Percentiles rank a stretch among this genome's conserved stretches.
phyloP scores from a whole-genome alignment of 805 yeast species.

The Clavispora asparagi region DNA sequence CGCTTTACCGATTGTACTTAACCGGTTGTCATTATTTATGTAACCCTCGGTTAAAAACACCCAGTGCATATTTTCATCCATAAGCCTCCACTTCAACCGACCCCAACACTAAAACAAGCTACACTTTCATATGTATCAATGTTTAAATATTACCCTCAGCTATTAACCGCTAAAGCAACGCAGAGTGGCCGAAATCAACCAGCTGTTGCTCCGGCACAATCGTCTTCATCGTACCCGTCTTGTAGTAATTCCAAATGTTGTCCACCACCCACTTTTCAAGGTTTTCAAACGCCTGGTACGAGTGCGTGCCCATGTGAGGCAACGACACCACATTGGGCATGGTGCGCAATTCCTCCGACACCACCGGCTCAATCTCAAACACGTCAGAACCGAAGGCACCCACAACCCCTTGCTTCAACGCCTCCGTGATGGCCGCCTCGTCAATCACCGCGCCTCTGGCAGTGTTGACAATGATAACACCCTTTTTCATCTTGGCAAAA shows the following conservation, averaged over 20 bases:
- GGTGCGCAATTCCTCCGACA: slow-evolving; percentile 54
- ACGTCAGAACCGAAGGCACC: slow-evolving; percentile 72
- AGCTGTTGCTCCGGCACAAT: slow-evolving; percentile 74
- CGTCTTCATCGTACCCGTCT: slow-evolving; percentile 63
- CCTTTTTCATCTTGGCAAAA: slow-evolving; percentile 68
- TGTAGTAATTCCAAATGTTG: slow-evolving; percentile 56
- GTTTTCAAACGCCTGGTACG: slow-evolving; percentile 64
- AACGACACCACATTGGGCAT: slow-evolving; percentile 68
- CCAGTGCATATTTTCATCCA: too few species aligned
- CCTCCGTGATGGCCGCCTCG: slow-evolving; percentile 52
- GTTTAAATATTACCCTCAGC: too few species aligned
- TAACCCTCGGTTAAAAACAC: too few species aligned
- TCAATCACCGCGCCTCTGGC: slow-evolving; percentile 85
- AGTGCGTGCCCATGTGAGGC: slow-evolving; percentile 88
- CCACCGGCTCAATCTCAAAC: slow-evolving; percentile 69
- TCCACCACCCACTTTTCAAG: slow-evolving; percentile 79
- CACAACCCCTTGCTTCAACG: slow-evolving; percentile 58
- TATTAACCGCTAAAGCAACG: slow-evolving; percentile 3
- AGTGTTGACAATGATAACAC: slow-evolving; percentile 74
- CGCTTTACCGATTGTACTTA: too few species aligned
- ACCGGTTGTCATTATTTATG: too few species aligned
- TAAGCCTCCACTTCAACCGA: too few species aligned
- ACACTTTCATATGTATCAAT: too few species aligned
- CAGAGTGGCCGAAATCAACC: slow-evolving; percentile 20
- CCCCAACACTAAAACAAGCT: too few species aligned